Conservation (phyloP, 1,284 basidiomycete genomes). For the Papiliotrema laurentii region DNA sequence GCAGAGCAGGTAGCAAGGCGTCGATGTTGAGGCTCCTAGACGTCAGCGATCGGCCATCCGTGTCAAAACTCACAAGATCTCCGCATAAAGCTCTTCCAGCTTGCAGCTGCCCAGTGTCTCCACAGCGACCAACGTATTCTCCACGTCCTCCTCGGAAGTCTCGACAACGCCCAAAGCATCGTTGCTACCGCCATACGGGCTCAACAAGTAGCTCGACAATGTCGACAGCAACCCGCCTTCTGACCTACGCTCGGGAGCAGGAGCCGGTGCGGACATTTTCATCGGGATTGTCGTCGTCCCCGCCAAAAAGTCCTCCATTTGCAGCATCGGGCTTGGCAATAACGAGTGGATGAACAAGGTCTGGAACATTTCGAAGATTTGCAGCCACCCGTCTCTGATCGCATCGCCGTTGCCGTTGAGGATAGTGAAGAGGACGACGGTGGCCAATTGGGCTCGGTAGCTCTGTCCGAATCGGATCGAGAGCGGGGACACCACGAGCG, state of each 20-base stretch:
- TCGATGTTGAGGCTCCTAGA: slow-evolving; percentile 68
- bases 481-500: slow-evolving; percentile 82
- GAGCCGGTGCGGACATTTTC: slow-evolving; percentile 62
- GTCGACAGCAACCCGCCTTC: slow-evolving; percentile 91
- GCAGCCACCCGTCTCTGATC: slow-evolving; percentile 86
- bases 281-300: slow-evolving; percentile 84
- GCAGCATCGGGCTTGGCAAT: slow-evolving; percentile 79
- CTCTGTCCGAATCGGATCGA: slow-evolving; percentile 93
- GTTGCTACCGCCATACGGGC: slow-evolving; percentile 72
- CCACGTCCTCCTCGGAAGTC: slow-evolving; percentile 81
- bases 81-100: slow-evolving; percentile 87
- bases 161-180: slow-evolving; percentile 63
- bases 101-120: slow-evolving; percentile 94
- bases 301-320: slow-evolving; percentile 94
- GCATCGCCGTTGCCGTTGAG: slow-evolving; percentile 96
- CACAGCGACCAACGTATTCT: slow-evolving; percentile 89
- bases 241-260: slow-evolving; percentile 60
- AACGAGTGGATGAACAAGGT: slow-evolving; percentile 92
- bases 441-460: slow-evolving; percentile 92
- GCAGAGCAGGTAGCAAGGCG: slow-evolving; percentile 73
- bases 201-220: slow-evolving; percentile 92
- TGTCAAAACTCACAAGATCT: slow-evolving; percentile 67
- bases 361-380: slow-evolving; percentile 98
- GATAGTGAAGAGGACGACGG: slow-evolving; percentile 95
- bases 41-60: slow-evolving; percentile 4